A percentile compares a stretch with the other conserved stretches of the same genome.
These are phyloP conservation scores for Trichoderma simmonsii DNA, from an alignment of 2,329 filamentous ascomycete genomes.

Conservation along the genomic window DNA sequence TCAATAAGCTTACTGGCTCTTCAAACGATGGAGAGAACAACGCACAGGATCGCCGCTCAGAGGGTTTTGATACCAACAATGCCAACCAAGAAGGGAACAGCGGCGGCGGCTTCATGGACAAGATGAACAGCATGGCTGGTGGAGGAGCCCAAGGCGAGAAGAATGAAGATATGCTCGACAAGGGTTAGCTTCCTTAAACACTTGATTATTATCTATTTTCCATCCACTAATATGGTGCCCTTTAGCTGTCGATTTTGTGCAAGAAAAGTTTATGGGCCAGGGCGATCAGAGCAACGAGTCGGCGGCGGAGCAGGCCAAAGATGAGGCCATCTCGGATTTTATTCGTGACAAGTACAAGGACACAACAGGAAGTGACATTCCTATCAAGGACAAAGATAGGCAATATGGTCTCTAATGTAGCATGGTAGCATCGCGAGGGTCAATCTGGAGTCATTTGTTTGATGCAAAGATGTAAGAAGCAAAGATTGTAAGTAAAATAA, in stretches of 20 bases:
- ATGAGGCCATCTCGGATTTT: slow-evolving; percentile 72
- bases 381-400: slow-evolving; percentile 62
- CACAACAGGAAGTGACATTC: slow-evolving; percentile 64
- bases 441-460: neutral
- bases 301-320: slow-evolving; percentile 78
- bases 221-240: neutral
- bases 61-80: slow-evolving; percentile 34
- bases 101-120: slow-evolving; percentile 58
- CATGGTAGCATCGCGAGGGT: neutral
- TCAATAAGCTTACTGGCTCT: slow-evolving; percentile 15
- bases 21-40: neutral
- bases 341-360: slow-evolving; percentile 69
- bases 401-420: neutral
- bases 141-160: slow-evolving; percentile 73
- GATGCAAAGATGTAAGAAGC: neutral
- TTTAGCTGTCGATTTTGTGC: slow-evolving; percentile 70
- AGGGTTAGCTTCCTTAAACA: slow-evolving; percentile 49
- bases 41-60: neutral
- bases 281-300: slow-evolving; percentile 70
- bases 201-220: too few relatives aligned
- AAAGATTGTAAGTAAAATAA: neutral
- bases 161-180: slow-evolving; percentile 80
- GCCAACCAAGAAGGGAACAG: slow-evolving; percentile 64
- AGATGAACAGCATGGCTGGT: slow-evolving; percentile 68
- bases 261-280: slow-evolving; percentile 69